Percentiles rank a stretch among this genome's conserved stretches.
Evolutionary conservation across 2,329 filamentous ascomycete species (phyloP).

Genomic region (Aphanocladium album): DNA sequence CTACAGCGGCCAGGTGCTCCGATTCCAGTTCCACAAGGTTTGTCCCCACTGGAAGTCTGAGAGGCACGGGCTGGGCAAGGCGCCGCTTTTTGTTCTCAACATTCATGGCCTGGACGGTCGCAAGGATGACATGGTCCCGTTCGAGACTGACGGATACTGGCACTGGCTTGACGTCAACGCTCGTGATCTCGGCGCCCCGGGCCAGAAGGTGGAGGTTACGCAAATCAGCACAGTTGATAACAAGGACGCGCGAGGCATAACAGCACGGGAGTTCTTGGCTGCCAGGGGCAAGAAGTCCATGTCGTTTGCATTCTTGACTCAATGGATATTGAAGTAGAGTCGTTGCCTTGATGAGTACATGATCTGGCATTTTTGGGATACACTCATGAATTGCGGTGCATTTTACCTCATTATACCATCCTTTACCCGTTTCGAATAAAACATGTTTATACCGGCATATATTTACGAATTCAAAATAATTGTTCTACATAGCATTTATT

Average conservation of each 20-base stretch:
- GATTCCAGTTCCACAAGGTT: conserved; percentile 74
- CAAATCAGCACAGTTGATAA: conserved; percentile 50
- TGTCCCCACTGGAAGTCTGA: conserved; percentile 82
- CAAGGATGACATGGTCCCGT: conserved; percentile 62
- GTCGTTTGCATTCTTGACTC: conserved; percentile 39
- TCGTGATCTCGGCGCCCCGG: conserved; percentile 60
- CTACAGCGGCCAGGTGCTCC: conserved; percentile 50
- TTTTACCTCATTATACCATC: no score
- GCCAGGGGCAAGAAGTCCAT: conserved; percentile 41
- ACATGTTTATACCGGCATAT: no score
- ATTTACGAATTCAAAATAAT: no score
- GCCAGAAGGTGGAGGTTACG: conserved; percentile 62
- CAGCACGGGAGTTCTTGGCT: conserved; percentile 40
- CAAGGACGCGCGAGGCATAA: conserved; percentile 43
- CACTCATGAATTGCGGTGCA: no score
- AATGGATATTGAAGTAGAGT: conserved; percentile 48
- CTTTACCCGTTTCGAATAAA: no score
- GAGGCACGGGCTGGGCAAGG: conserved; percentile 58
- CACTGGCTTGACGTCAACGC: conserved; percentile 76
- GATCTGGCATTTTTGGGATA: no score
- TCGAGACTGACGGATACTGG: conserved; percentile 72
- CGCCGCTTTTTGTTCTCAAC: conserved; percentile 65
- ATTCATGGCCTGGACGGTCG: conserved; percentile 62
- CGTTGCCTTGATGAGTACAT: no score
- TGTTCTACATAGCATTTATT: no score